Conservation (phyloP, 148 eudicot genomes). For the Fagopyrum tataricum region DNA sequence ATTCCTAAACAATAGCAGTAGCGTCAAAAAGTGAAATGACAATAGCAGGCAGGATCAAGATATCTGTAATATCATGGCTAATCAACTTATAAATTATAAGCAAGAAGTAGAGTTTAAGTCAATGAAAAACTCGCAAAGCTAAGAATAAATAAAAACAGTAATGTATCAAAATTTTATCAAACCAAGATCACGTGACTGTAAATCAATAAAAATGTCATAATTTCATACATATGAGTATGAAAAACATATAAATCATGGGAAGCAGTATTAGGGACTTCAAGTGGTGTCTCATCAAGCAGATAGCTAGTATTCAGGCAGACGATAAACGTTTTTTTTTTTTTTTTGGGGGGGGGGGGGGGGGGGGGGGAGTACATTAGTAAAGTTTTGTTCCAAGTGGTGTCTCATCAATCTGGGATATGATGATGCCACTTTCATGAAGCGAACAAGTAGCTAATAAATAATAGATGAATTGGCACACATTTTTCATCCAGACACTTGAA, state of each 20-base stretch:
- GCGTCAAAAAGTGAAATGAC: slow-evolving; percentile 21
- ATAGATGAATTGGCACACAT: too few species aligned
- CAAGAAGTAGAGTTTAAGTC: not conserved
- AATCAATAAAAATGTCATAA: not conserved
- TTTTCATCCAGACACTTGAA: too few species aligned
- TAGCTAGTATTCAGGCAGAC: not conserved
- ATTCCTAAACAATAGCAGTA: slow-evolving; percentile 32
- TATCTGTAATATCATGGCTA: not conserved
- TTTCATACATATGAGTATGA: not conserved
- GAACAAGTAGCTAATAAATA: not conserved
- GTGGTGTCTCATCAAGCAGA: too few species aligned
- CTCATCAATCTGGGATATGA: not conserved
- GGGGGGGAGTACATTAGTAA: not conserved
- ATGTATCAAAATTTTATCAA: not conserved
- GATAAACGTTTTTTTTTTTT: not conserved
- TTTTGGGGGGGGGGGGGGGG: too few species aligned
- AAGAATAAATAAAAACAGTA: not conserved
- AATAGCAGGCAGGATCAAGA: not conserved
- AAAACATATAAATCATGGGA: not conserved
- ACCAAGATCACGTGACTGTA: not conserved
- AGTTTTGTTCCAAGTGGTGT: not conserved
- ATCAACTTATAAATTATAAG: not conserved
- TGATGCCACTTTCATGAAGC: not conserved
- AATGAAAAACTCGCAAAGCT: not conserved
- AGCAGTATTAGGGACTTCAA: too few species aligned